These are phyloP conservation scores for Populus davidiana DNA, from an alignment of 345 rosid genomes.

Conservation along the genomic window DNA sequence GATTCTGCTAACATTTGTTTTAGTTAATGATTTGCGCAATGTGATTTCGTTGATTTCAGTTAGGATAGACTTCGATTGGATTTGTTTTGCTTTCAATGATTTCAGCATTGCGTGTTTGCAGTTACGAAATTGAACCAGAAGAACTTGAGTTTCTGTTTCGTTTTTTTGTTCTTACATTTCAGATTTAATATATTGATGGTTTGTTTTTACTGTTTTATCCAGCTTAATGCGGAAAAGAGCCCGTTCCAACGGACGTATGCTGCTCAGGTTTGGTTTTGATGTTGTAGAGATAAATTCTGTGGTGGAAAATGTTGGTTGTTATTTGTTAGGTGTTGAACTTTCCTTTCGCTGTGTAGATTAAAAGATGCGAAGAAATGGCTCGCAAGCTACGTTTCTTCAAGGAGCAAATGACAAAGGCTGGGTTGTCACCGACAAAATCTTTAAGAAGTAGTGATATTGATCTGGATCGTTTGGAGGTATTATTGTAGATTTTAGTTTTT, in stretches of 20 bases:
- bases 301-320: not conserved
- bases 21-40: not conserved
- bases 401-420: slow-evolving; percentile 28
- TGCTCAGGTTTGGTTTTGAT: slow-evolving; percentile 16
- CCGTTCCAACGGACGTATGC: slow-evolving; percentile 33
- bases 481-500: not conserved
- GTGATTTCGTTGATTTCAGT: not conserved
- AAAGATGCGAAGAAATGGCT: slow-evolving; percentile 31
- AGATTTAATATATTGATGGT: not conserved
- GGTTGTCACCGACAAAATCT: slow-evolving; percentile 17
- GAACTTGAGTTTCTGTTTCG: not conserved
- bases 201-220: slow-evolving; percentile 1
- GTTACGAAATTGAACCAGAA: not conserved
- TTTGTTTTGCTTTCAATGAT: not conserved
- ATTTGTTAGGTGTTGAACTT: not conserved
- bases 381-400: slow-evolving; percentile 28
- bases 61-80: not conserved
- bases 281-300: not conserved
- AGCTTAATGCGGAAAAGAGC: slow-evolving; percentile 30
- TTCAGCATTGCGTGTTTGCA: not conserved
- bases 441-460: slow-evolving; percentile 12
- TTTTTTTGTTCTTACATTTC: not conserved
- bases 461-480: slow-evolving; percentile 33
- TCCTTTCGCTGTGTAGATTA: slow-evolving; percentile 7
- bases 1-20: not conserved